phyloP scores from a whole-genome alignment of 345 rosid species.

The Adansonia digitata region DNA sequence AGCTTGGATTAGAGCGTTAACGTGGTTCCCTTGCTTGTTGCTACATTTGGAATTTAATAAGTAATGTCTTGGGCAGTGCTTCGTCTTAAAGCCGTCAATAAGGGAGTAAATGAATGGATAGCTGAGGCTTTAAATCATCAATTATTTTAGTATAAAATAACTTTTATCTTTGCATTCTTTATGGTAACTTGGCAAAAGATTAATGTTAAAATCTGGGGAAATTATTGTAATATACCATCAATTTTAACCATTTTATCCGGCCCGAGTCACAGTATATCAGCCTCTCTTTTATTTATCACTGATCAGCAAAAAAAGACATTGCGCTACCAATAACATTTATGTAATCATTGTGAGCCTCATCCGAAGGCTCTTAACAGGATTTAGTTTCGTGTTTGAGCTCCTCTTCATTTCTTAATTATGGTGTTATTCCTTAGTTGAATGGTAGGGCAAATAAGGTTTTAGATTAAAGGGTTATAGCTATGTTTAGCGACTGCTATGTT shows the following conservation, averaged over 20 bases:
- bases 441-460: neutral
- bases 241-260: neutral
- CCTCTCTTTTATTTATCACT: neutral
- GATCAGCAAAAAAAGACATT: neutral
- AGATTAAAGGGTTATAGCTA: neutral
- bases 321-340: neutral
- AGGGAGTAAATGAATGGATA: constrained; percentile 1
- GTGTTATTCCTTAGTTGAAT: neutral
- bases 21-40: neutral
- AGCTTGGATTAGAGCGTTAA: neutral
- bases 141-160: neutral
- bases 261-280: neutral
- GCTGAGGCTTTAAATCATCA: neutral
- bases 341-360: neutral
- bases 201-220: neutral
- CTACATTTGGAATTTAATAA: neutral
- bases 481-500: neutral
- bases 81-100: constrained; percentile 3
- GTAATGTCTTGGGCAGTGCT: neutral
- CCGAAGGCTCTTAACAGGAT: neutral
- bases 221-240: no score
- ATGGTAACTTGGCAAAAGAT: neutral
- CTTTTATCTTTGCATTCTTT: neutral
- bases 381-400: neutral
- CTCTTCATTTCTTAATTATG: neutral